These are phyloP conservation scores for Leccinellum rugosiceps DNA, from an alignment of 768 basidiomycete genomes.

Conservation along the genomic window DNA sequence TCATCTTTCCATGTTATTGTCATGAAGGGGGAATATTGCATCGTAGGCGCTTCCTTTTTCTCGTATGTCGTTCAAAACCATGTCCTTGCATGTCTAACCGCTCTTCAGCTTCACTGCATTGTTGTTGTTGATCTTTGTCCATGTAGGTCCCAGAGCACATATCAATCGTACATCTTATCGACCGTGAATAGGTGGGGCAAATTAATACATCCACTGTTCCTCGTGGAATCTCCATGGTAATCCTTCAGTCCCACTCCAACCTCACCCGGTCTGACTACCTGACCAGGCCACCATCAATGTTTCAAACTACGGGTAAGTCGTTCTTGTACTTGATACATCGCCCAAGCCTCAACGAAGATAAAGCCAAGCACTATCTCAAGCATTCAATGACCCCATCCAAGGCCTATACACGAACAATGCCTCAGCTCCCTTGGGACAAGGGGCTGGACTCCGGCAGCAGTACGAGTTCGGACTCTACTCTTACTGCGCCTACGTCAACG, in stretches of 20 bases:
- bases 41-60: conserved; percentile 66
- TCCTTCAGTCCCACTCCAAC: conserved; percentile 9
- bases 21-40: conserved; percentile 77
- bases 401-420: conserved; percentile 67
- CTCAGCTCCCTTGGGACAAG: conserved; percentile 53
- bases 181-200: conserved; percentile 63
- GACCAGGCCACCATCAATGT: conserved; percentile 64
- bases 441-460: conserved; percentile 60
- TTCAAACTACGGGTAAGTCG: conserved; percentile 63
- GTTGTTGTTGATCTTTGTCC: conserved; percentile 73
- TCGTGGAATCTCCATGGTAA: conserved; percentile 70
- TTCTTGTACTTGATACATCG: not conserved
- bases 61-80: conserved; percentile 47
- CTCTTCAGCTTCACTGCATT: conserved; percentile 32
- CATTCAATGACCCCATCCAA: conserved; percentile 55
- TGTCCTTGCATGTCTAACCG: conserved; percentile 12
- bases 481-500: conserved; percentile 69
- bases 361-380: conserved; percentile 49
- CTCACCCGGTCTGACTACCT: conserved; percentile 15
- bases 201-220: conserved; percentile 75
- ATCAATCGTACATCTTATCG: conserved; percentile 21
- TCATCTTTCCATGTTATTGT: conserved; percentile 20
- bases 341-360: not conserved
- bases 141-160: conserved; percentile 48
- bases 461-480: conserved; percentile 84